Evolutionary conservation across 768 basidiomycete genomes (phyloP), one percentile per base, ranked within the genome.

Genomic region (Floccularia luteovirens): DNA sequence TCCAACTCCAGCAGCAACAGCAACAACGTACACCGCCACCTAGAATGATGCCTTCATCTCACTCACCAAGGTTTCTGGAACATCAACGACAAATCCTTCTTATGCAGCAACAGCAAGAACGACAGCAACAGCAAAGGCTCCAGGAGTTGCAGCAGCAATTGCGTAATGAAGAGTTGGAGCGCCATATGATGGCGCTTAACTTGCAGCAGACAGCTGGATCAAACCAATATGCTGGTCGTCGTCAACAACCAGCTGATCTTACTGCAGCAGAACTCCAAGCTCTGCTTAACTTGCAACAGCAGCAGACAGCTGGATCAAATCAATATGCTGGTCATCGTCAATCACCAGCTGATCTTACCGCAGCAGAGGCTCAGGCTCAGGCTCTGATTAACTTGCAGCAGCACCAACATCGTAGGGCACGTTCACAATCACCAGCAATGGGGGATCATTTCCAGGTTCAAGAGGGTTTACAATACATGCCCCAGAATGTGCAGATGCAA

Each of bases 61-160:
- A 85, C 49, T 86, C 85, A 2, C 84, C 83, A n/a, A 75, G 83
- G 14, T 84, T 87, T 57, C 73, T 82, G 42, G 82, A 85, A 43
- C 79, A 83, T 52, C 71, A 85, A 43, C 77, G 83, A 33, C 85
- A 85, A 53, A 71, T 79, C 38, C 55, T 82, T 42, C 64, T 79
- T 30, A 61, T 81, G 14, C 83, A 83, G 49, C 78, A 82, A 44
- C 78, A 85, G 48, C 76, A 82, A 48, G 74, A 79, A 43, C 67
- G 69, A 47, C 75, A 71, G 47, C 74, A 75, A 46, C 77, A 79
- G 47, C 66, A 75, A 47, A 73, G 75, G 31, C 63, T 78, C 11
- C 63, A 76, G 27, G 77, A 82, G 47, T 60, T 78, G 21, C 77
- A 83, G 48, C 79, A 82, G 41, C 81, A 81, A 42, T 58, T 79